These are phyloP conservation scores for Chlorella ohadii DNA, from an alignment of 139 green algal species.

Conservation along the genomic window DNA sequence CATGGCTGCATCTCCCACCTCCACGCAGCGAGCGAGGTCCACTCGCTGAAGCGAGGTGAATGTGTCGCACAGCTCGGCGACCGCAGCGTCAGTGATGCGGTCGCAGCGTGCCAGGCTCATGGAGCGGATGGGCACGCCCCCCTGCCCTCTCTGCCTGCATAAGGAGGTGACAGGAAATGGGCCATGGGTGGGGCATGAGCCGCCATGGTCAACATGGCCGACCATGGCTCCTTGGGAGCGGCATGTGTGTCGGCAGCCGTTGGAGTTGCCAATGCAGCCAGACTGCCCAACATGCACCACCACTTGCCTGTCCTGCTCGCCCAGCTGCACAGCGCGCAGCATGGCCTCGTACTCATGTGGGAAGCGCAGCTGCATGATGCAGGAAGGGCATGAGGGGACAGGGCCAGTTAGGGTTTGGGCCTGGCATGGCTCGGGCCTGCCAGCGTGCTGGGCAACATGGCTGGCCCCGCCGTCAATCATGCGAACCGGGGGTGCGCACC, in stretches of 20 bases:
- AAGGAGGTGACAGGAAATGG: too few relatives aligned
- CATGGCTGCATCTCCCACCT: slow-evolving; percentile 5
- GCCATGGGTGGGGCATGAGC: too few relatives aligned
- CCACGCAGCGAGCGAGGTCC: slow-evolving; percentile 12
- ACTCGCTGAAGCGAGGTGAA: background rate
- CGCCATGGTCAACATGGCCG: too few relatives aligned
- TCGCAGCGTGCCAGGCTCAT: slow-evolving; percentile 6
- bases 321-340: slow-evolving; percentile 11
- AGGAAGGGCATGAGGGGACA: too few relatives aligned
- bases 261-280: background rate
- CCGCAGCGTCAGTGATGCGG: background rate
- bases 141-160: too few relatives aligned
- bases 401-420: too few relatives aligned
- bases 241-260: background rate
- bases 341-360: slow-evolving; percentile 8
- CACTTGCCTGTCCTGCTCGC: slow-evolving; percentile 15
- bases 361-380: background rate
- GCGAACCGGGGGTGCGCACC: too few relatives aligned
- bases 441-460: too few relatives aligned
- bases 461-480: too few relatives aligned
- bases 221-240: background rate
- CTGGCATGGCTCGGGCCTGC: too few relatives aligned
- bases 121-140: background rate
- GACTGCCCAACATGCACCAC: background rate
- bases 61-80: slow-evolving; percentile 8